Evolutionary conservation across 2,329 filamentous ascomycete genomes (phyloP).

Genomic region (Exophiala xenobiotica): DNA sequence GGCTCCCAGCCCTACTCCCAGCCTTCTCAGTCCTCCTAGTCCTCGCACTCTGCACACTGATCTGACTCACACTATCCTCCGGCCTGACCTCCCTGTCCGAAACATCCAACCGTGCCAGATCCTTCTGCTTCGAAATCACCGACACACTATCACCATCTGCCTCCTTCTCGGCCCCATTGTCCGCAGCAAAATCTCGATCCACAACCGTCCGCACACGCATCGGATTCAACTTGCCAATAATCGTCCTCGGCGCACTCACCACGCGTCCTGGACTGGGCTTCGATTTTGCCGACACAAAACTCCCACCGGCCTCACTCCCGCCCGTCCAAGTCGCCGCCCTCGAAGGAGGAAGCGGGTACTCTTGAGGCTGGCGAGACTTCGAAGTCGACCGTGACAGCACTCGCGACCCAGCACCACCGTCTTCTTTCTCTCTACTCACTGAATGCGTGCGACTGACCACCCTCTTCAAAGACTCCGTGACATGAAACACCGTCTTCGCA

Average conservation of each 20-base stretch:
- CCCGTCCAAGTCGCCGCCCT: slow-evolving; percentile 29
- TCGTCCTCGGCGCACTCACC: slow-evolving; percentile 17
- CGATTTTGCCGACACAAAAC: slow-evolving; percentile 20
- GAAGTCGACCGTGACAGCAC: not conserved
- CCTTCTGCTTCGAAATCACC: slow-evolving; percentile 28
- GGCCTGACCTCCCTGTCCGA: slow-evolving; percentile 27
- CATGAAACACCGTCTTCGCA: slow-evolving; percentile 16
- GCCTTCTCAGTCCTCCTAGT: slow-evolving; percentile 15
- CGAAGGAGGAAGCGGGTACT: slow-evolving; percentile 26
- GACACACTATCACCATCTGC: slow-evolving; percentile 15
- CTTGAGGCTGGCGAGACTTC: slow-evolving; percentile 7
- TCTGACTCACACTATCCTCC: slow-evolving; percentile 31
- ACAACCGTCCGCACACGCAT: slow-evolving; percentile 1
- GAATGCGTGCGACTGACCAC: slow-evolving; percentile 3
- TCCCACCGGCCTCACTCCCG: slow-evolving; percentile 2
- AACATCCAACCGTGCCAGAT: slow-evolving; percentile 22
- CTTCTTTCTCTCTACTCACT: slow-evolving; percentile 3
- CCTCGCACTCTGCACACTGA: slow-evolving; percentile 18
- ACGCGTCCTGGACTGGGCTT: slow-evolving; percentile 6
- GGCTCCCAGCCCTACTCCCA: not conserved
- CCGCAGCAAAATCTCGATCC: slow-evolving; percentile 5
- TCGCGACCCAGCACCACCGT: not conserved
- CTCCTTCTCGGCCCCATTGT: too few relatives aligned
- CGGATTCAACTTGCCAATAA: slow-evolving; percentile 27
- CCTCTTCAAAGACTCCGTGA: slow-evolving; percentile 7